A percentile compares a stretch with the other conserved stretches of the same genome.
Evolutionary conservation across 164 flowering plant genomes (phyloP).

Genomic region (Nymphaea colorata): DNA sequence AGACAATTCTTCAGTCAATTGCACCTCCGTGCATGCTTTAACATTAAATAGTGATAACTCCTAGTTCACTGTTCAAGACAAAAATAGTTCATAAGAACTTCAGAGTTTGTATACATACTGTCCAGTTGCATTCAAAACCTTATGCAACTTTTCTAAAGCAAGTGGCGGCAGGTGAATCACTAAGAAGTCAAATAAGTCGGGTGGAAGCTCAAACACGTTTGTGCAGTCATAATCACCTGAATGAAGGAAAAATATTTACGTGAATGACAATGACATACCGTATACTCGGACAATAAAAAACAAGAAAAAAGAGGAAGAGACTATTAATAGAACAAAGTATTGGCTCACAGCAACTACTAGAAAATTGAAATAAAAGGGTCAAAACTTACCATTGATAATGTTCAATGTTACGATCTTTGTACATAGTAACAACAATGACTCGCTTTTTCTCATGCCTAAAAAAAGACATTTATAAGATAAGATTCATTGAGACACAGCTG

Average conservation of each 20-base stretch:
- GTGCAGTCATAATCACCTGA: conserved; percentile 32
- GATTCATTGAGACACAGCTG: too few relatives aligned
- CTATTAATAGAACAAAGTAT: not conserved
- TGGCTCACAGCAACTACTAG: not conserved
- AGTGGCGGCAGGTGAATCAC: conserved; percentile 33
- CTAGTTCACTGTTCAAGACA: too few relatives aligned
- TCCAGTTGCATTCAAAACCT: conserved; percentile 20
- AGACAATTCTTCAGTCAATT: too few relatives aligned
- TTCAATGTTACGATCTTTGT: conserved; percentile 13
- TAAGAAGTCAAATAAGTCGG: conserved; percentile 36
- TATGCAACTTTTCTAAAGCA: conserved; percentile 41
- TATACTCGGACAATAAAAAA: not conserved
- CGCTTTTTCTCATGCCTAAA: conserved; percentile 18
- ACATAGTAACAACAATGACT: conserved; percentile 27
- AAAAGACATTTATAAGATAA: too few relatives aligned
- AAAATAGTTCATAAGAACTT: too few relatives aligned
- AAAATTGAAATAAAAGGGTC: not conserved
- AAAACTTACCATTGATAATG: conserved; percentile 20
- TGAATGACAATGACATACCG: not conserved
- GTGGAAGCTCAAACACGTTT: conserved; percentile 40
- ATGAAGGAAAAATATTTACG: conserved; percentile 4
- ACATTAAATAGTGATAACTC: too few relatives aligned
- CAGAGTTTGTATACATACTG: not conserved
- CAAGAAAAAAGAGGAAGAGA: not conserved
- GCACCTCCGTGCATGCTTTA: too few relatives aligned